These are phyloP conservation scores for Pseudocercospora vitis DNA, from an alignment of 2,329 filamentous ascomycete species.

Conservation along the genomic window DNA sequence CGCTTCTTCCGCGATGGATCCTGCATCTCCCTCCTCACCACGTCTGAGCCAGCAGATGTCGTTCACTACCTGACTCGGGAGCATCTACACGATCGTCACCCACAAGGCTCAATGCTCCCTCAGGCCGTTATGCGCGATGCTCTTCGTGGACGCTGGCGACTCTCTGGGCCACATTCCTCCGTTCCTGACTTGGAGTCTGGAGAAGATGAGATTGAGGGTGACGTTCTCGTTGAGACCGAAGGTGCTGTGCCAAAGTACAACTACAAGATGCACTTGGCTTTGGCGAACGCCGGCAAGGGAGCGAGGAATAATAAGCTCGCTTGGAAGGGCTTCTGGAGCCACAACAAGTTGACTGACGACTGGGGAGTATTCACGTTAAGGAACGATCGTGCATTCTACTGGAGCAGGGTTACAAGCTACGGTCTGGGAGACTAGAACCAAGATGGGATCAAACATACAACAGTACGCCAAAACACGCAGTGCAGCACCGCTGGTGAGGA, in stretches of 20 bases:
- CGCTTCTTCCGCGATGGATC: conserved; percentile 92
- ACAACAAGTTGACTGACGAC: conserved; percentile 85
- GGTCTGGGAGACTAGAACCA: conserved; percentile 17
- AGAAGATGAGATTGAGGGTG: conserved; percentile 57
- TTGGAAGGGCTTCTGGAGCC: conserved; percentile 90
- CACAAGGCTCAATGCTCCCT: conserved; percentile 44
- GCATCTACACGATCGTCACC: conserved; percentile 52
- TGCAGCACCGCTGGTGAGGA: no score
- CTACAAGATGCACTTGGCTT: conserved; percentile 75
- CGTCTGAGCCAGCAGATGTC: conserved; percentile 78
- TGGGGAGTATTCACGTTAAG: conserved; percentile 76
- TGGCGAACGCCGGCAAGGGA: conserved; percentile 61
- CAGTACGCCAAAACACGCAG: not conserved
- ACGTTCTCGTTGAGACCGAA: conserved; percentile 82
- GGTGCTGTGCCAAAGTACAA: conserved; percentile 76
- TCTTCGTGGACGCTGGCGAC: conserved; percentile 64
- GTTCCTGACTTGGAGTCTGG: conserved; percentile 22
- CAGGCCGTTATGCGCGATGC: conserved; percentile 67
- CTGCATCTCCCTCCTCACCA: conserved; percentile 76
- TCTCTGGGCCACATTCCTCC: conserved; percentile 52
- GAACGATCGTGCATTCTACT: conserved; percentile 63
- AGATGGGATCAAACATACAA: not conserved
- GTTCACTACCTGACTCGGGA: conserved; percentile 79
- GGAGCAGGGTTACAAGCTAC: conserved; percentile 61
- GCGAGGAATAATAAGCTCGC: conserved; percentile 79